Base-by-base conservation (phyloP, 2,329 filamentous ascomycete genomes). In the Tolypocladium paradoxum region DNA sequence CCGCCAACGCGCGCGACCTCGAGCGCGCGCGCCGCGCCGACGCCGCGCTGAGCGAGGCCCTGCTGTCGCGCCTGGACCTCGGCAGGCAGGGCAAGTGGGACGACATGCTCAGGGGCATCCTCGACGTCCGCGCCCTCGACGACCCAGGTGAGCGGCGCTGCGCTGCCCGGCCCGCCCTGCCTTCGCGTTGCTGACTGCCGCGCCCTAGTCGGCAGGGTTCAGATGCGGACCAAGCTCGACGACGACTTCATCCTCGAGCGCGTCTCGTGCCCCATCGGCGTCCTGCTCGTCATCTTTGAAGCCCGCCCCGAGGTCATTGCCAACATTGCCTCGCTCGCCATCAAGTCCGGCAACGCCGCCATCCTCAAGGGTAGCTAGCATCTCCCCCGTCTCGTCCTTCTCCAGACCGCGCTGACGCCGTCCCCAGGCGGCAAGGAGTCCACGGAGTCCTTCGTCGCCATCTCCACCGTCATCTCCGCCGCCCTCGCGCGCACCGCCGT, bases 231-330 rank as follows among this genome's bases (percentile, higher is more conserved):
- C 46, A 81, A 85, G 54, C 79, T 99, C 12, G 93, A 97, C 68
- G 87, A 96, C 61, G 87, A 85, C 51, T 79, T 99, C 51, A 78
- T 85, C 51, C 79, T 99, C 55, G 90, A 96, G 66, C 84, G 91
- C 57, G 87, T 96, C 48, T 90, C 89, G 40, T 96, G 90, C 67
- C 93, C 93, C 6, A 97, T 99, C 61, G 93, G 93, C 55, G 91
- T 97, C n/a, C 81, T 99, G 43, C 81, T 99, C 60, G 93, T 99
- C 71, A 97, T 99, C 65, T 99, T 99, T 66, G 93, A 99, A 73
- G 93, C 93, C 36, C 87, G 93, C 8, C 93, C 93, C 7, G 93
- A 99, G 72, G 93, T 99, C 59, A 96, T 99, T 65, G 93, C 92
- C 65, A 99, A 99, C 70, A 97, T 99, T 65, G 90, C 93, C 57